Evolutionary conservation across 257 asterid genomes (phyloP).

Genomic region (Solanum virginianum): DNA sequence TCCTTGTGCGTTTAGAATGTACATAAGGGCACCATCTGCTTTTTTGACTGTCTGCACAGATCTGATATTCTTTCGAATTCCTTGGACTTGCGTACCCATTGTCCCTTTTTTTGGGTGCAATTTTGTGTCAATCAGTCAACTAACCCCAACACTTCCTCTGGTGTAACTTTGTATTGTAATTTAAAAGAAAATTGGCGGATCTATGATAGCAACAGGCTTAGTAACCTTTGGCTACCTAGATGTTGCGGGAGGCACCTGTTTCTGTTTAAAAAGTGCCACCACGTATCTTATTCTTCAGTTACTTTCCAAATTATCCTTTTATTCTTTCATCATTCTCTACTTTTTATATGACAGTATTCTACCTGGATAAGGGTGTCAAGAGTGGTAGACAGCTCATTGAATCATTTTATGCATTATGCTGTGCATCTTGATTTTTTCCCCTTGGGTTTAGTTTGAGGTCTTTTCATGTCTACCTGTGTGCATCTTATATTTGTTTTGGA

Average conservation of each 20-base stretch:
- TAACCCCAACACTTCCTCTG: neutral
- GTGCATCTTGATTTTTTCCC: neutral
- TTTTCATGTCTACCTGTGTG: neutral
- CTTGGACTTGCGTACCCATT: neutral
- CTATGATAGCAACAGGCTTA: neutral
- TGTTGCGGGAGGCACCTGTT: neutral
- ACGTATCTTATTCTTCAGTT: neutral
- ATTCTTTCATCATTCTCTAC: neutral
- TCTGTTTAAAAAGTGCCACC: neutral
- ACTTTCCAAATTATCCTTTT: neutral
- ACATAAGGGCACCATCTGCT: neutral
- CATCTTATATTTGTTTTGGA: neutral
- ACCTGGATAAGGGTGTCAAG: neutral
- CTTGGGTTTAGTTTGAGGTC: neutral
- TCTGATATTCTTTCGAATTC: neutral
- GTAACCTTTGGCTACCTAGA: neutral
- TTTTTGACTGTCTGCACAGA: neutral
- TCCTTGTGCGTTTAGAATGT: neutral
- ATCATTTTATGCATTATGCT: neutral
- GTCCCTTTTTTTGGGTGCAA: neutral
- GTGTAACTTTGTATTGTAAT: neutral
- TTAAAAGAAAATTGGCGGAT: neutral
- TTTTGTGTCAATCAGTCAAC: neutral
- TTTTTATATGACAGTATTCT: neutral
- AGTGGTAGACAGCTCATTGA: neutral